Evolutionary conservation across 2,329 filamentous ascomycete genomes (phyloP), one percentile per base, ranked within the genome.

Genomic region (Sporothrix inflata): DNA sequence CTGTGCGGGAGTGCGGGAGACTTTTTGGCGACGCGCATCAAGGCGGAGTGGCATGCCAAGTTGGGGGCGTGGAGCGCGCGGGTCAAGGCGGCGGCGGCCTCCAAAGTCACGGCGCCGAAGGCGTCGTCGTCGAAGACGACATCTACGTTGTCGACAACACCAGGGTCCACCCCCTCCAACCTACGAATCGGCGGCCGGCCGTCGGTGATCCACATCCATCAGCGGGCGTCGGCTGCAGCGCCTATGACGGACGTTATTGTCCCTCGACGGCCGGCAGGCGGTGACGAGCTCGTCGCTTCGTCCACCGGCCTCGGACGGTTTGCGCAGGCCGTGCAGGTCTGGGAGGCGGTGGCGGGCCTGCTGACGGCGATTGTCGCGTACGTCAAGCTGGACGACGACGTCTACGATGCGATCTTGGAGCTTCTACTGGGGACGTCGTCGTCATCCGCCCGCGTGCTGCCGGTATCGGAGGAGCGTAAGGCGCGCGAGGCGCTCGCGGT

Each of bases 11-110:
- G 88, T 63, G 93, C 93, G 0, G 93, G 94, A 0, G 90, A 94
- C 74, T 99, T 99, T 78, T 88, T 98, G 81, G 85, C 87, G 45
- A 89, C 88, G 0, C 86, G 96, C 7, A 88, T 98, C 74, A 89
- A 92, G 78, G 88, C 88, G 4, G 90, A 94, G 72, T 98, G 92
- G 91, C 82, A 81, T 69, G 83, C 73, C 38, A 71, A 89, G 30
- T 81, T 90, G 69, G 81, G 82, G 14, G 80, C 78, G 70, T 90
- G 83, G 86, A 87, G 82, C 74, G 78, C 77, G 60, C 83, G 82
- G 72, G 79, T 78, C 8, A 86, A 85, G 74, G 78, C 77, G 3
- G 81, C 84, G 69, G 83, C 81, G 3, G 77, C 78, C 19, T 24
- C 42, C 9, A 63, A 70, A 14, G 67, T 24, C 16, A 24, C 27